Evolutionary conservation across 2,329 filamentous ascomycete genomes (phyloP), one percentile per base, ranked within the genome.

Genomic region (Botrytis aclada): DNA sequence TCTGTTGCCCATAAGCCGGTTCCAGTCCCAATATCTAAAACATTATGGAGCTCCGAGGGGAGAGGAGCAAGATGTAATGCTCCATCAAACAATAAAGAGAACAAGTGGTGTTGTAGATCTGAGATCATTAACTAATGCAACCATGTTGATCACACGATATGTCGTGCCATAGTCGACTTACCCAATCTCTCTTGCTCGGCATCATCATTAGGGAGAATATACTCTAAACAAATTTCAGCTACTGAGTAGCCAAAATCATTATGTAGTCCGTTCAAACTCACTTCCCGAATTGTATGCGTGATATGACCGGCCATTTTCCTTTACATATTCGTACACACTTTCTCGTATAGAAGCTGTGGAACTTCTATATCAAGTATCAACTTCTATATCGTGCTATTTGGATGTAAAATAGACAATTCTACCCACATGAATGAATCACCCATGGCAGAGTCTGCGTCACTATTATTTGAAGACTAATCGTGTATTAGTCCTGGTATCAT

Each of bases 271-370:
- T n/a, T 25, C 22, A 18, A 14, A 72, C 74, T 56, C 39, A 76
- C 75, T 76, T 51, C 73, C 74, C 63, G 75, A 56, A 32, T 76
- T 76, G 41, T 77, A 77, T 14, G 72, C 63, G 73, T 78, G 76
- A 70, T 78, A 78, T 39, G 75, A 77, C 45, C 77, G 70, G 22
- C 77, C 77, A 74, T 78, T 78, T 69, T 84, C 82, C 16, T 80
- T 77, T 8, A 82, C 81, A 75, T 81, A 82, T 9, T 79, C 75
- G 54, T 80, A 75, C 41, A 84, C 80, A 69, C 81, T 84, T 3
- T 81, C 82, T 65, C 64, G 41, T 22, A 77, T 39, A 18, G 75
- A 74, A 5, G 45, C 64, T 5, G 76, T 76, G 62, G 62, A 72
- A n/a, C 43, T 71, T 32, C 69, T 70, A 12, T 60, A 37, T 62